phyloP scores from a whole-genome alignment of 352 stramenopile genomes.

The Globisporangium okanoganense region DNA sequence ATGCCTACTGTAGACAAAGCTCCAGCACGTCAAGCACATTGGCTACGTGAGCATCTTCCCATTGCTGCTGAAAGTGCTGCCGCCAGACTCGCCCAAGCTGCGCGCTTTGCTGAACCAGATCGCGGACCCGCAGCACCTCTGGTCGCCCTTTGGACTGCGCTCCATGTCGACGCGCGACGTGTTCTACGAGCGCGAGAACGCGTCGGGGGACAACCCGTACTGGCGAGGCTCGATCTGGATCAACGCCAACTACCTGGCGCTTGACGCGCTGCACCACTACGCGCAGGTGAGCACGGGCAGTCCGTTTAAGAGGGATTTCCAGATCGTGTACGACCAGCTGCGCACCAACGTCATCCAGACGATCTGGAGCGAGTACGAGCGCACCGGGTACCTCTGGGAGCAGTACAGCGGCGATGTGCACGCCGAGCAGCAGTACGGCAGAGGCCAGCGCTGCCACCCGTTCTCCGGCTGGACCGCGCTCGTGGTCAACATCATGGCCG shows the following conservation, averaged over 20 bases:
- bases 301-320: slow-evolving; percentile 43
- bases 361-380: slow-evolving; percentile 77
- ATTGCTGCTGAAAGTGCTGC: slow-evolving; percentile 69
- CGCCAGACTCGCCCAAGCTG: slow-evolving; percentile 62
- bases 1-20: slow-evolving; percentile 26
- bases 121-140: slow-evolving; percentile 59
- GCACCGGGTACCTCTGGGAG: slow-evolving; percentile 92
- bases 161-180: slow-evolving; percentile 82
- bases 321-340: slow-evolving; percentile 39
- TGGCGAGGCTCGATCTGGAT: slow-evolving; percentile 95
- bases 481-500: slow-evolving; percentile 91
- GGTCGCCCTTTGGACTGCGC: slow-evolving; percentile 76
- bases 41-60: slow-evolving; percentile 90
- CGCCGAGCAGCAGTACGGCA: slow-evolving; percentile 43
- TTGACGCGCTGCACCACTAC: slow-evolving; percentile 84
- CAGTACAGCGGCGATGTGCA: slow-evolving; percentile 88
- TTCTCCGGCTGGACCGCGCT: slow-evolving; percentile 94
- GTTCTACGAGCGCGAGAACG: slow-evolving; percentile 89
- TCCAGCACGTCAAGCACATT: slow-evolving; percentile 77
- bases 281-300: slow-evolving; percentile 30
- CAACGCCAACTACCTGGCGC: slow-evolving; percentile 91
- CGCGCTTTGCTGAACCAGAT: slow-evolving; percentile 53
- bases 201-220: slow-evolving; percentile 89
- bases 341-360: slow-evolving; percentile 60
- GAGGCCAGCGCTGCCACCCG: slow-evolving; percentile 87